Conservation (phyloP, 345 rosid species). For the Mangifera indica region DNA sequence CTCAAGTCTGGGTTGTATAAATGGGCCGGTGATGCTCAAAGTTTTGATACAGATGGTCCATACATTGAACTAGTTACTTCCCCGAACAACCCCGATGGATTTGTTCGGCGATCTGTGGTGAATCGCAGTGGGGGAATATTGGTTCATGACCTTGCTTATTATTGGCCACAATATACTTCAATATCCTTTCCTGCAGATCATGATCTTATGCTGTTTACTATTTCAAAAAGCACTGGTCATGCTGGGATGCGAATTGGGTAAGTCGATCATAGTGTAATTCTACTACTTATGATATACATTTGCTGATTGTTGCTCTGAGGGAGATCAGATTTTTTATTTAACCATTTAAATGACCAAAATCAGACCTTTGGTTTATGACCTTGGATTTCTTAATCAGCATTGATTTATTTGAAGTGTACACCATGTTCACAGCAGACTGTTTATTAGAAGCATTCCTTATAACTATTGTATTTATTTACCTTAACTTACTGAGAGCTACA, state of each 20-base stretch:
- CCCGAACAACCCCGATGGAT: constrained; percentile 93
- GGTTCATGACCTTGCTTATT: constrained; percentile 90
- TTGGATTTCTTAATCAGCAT: not conserved
- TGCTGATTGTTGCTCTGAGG: not conserved
- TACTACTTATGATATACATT: not conserved
- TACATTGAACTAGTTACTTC: constrained; percentile 92
- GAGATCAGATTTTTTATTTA: not conserved
- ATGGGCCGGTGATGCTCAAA: constrained; percentile 90
- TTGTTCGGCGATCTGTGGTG: constrained; percentile 57
- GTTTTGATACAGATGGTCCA: constrained; percentile 53
- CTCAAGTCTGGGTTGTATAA: constrained; percentile 66
- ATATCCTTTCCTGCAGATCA: constrained; percentile 67
- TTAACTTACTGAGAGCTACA: not conserved
- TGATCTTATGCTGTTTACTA: constrained; percentile 77
- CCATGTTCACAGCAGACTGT: not conserved
- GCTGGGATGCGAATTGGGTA: constrained; percentile 97
- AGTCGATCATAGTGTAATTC: constrained; percentile 11
- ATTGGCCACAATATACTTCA: constrained; percentile 95
- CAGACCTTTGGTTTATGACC: not conserved
- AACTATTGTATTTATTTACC: not conserved
- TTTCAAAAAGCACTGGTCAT: constrained; percentile 85
- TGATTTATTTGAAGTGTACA: not conserved
- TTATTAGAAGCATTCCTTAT: not conserved
- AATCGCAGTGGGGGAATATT: constrained; percentile 62
- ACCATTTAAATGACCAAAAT: too few species aligned